Evolutionary conservation across 305 asterid genomes (phyloP).

Genomic region (Striga hermonthica): DNA sequence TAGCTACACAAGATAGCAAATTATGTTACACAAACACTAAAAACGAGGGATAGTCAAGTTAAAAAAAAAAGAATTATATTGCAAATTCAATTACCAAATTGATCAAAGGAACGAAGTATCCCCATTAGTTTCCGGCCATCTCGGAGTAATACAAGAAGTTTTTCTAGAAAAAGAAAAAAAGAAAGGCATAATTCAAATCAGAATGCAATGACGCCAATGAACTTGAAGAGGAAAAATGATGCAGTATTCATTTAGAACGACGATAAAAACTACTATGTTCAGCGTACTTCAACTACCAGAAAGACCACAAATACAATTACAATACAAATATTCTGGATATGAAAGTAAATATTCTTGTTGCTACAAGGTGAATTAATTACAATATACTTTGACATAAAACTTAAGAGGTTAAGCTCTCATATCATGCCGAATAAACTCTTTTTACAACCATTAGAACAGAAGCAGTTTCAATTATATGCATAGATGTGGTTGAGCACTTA

Average conservation of each 20-base stretch:
- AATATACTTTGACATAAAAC: too few relatives aligned
- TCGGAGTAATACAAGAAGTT: constrained; percentile 83
- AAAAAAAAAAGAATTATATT: constrained; percentile 22
- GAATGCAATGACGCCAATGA: not conserved
- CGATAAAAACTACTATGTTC: too few relatives aligned
- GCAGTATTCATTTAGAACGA: too few relatives aligned
- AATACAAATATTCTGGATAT: not conserved
- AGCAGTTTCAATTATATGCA: too few relatives aligned
- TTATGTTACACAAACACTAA: constrained; percentile 28
- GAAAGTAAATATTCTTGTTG: too few relatives aligned
- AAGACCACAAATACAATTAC: not conserved
- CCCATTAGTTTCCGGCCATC: constrained; percentile 93
- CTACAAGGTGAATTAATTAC: too few relatives aligned
- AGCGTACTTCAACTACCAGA: too few relatives aligned
- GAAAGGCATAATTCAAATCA: not conserved
- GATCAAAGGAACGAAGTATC: constrained; percentile 92
- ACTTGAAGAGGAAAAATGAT: not conserved
- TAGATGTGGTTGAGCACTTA: too few relatives aligned
- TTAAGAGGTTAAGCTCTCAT: too few relatives aligned
- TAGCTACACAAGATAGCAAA: constrained; percentile 46
- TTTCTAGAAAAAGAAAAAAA: constrained; percentile 48
- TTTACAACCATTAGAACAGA: too few relatives aligned
- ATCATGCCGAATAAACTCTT: too few relatives aligned
- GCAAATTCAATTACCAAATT: constrained; percentile 60
- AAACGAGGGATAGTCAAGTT: not conserved